Base-by-base conservation (phyloP, 2,329 filamentous ascomycete genomes). In the Teratosphaeriaceae sp. region DNA sequence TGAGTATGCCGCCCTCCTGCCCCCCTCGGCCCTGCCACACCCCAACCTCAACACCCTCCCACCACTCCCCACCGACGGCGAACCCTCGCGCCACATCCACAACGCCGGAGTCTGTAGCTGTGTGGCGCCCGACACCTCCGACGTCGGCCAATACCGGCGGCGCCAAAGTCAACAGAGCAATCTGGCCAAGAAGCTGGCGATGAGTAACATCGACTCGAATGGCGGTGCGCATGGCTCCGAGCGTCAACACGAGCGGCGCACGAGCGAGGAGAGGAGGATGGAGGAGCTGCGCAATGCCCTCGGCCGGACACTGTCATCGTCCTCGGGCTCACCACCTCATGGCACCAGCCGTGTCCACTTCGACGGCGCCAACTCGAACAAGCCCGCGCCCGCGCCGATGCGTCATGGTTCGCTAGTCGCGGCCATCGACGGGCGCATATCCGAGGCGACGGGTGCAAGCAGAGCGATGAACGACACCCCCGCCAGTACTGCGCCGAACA, bases 391-490 rank as follows among this genome's bases (percentile, higher is more conserved):
- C 2, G 26, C 26, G 13, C 40, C 40, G 11, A 27, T 48, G 30
- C 30, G 47, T 23, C 40, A 50, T 12, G 45, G 50, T 43, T 52
- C 52, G 9, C 43, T 60, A 31, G 51, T 49, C 8, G 51, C 52
- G 20, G 57, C 58, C 21, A 48, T 61, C 45, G 49, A 48, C 24
- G 57, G 56, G 41, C 43, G 44, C 2, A 39, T 57, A 3, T 47
- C 53, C 24, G 55, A 58, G 20, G 40, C 45, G 4, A 54, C 41
- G 5, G 48, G 53, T 37, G 51, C 54, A 15, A 56, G 45, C 36
- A 54, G 54, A 36, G 74, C 77, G 26, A 58, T 80, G 61, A 78
- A 73, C 53, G 80, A 84, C 63, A 84, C 80, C 48, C 80, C 80
- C 47, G 60, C 70, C 57, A 74, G 78, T 45, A 82, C 79, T 50